phyloP scores from a whole-genome alignment of 352 stramenopile genomes.

The Phytophthora idaei region DNA sequence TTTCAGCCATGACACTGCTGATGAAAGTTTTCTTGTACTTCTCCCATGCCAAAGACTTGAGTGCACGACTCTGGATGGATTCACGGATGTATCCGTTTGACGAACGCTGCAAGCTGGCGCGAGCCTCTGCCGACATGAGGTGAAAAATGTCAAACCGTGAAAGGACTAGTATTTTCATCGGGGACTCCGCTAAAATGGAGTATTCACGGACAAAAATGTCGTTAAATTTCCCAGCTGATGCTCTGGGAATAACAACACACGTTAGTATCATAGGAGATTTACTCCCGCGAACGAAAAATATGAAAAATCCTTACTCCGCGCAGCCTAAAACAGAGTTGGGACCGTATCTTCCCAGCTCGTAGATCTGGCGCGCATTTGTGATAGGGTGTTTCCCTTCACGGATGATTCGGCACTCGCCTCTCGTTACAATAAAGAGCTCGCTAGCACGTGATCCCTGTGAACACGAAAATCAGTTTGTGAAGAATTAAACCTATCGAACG shows the following conservation, averaged over 20 bases:
- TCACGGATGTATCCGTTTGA: constrained; percentile 61
- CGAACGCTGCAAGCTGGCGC: constrained; percentile 70
- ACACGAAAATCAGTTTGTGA: neutral
- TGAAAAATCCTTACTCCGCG: constrained; percentile 59
- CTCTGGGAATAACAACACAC: constrained; percentile 34
- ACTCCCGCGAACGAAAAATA: too few species aligned
- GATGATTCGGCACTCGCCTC: constrained; percentile 76
- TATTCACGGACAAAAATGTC: constrained; percentile 81
- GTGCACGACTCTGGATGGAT: constrained; percentile 67
- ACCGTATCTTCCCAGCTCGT: constrained; percentile 71
- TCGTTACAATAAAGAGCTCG: constrained; percentile 78
- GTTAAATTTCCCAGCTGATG: constrained; percentile 81
- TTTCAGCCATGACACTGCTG: constrained; percentile 45
- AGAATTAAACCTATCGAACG: neutral
- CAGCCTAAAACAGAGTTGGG: constrained; percentile 82
- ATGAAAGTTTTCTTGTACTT: constrained; percentile 76
- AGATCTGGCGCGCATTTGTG: constrained; percentile 61
- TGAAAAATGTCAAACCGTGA: constrained; percentile 88
- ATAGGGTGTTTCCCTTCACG: constrained; percentile 81
- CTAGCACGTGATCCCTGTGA: constrained; percentile 65
- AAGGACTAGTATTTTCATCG: constrained; percentile 80
- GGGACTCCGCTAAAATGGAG: constrained; percentile 76
- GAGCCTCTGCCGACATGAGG: constrained; percentile 71
- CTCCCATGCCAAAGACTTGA: constrained; percentile 84
- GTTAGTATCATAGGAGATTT: constrained; percentile 3